phyloP scores from a whole-genome alignment of 2,329 filamentous ascomycete genomes.

The Gnomoniopsis smithogilvyi region DNA sequence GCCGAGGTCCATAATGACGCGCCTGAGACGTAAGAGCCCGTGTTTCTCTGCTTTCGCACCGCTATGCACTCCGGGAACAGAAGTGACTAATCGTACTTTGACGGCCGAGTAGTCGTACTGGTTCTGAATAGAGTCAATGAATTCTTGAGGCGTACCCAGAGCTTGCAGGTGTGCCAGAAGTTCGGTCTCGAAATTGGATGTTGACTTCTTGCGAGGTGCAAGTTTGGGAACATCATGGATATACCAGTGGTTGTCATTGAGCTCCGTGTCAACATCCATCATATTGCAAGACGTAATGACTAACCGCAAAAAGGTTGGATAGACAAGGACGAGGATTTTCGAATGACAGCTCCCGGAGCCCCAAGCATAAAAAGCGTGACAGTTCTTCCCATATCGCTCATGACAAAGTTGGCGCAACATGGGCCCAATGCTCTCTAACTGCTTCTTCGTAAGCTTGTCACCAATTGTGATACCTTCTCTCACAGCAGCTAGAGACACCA shows the following conservation, averaged over 20 bases:
- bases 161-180: slow-evolving; percentile 21
- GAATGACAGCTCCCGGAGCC: slow-evolving; percentile 22
- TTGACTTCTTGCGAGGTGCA: not conserved
- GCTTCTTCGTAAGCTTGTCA: slow-evolving; percentile 17
- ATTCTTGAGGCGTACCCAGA: slow-evolving; percentile 19
- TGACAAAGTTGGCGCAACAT: slow-evolving; percentile 17
- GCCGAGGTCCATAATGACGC: slow-evolving; percentile 16
- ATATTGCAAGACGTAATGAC: slow-evolving; percentile 27
- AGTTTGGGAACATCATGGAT: slow-evolving; percentile 24
- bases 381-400: slow-evolving; percentile 21
- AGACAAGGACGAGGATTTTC: slow-evolving; percentile 23
- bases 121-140: slow-evolving; percentile 21
- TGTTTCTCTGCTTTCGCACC: slow-evolving; percentile 21
- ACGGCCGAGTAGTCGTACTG: slow-evolving; percentile 23
- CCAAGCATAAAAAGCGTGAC: slow-evolving; percentile 24
- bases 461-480: slow-evolving; percentile 15
- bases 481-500: slow-evolving; percentile 9
- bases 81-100: slow-evolving; percentile 23
- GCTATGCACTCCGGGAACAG: slow-evolving; percentile 20
- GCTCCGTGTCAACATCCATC: slow-evolving; percentile 24
- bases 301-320: slow-evolving; percentile 22
- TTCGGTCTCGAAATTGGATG: slow-evolving; percentile 19
- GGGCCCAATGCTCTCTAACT: slow-evolving; percentile 18
- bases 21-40: slow-evolving; percentile 22
- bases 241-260: slow-evolving; percentile 26